Conservation (phyloP, 2,329 filamentous ascomycete genomes). For the Sphaerulina vaccinii region DNA sequence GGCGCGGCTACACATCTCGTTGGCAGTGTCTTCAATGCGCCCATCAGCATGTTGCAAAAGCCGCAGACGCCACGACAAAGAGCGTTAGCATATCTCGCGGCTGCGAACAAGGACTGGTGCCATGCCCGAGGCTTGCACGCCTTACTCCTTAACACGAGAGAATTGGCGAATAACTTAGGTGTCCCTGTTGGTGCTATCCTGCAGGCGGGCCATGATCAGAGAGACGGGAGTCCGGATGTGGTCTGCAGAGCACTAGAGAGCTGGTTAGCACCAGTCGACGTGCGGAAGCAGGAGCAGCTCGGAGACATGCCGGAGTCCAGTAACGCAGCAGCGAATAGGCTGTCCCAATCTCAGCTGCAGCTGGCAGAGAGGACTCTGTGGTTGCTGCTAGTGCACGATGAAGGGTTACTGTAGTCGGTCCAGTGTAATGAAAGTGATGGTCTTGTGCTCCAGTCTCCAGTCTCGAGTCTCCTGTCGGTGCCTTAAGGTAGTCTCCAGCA, state of each 20-base stretch:
- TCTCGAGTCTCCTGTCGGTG: too few species aligned
- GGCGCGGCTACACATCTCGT: constrained; percentile 20
- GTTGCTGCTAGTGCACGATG: constrained; percentile 14
- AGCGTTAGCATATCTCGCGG: constrained; percentile 21
- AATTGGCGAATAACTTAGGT: constrained; percentile 15
- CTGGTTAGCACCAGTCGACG: constrained; percentile 6
- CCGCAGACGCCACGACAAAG: constrained; percentile 24
- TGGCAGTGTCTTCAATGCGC: constrained; percentile 17
- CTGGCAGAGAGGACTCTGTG: constrained; percentile 17
- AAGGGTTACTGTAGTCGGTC: not conserved
- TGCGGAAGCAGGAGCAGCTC: not conserved
- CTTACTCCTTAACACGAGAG: constrained; percentile 16
- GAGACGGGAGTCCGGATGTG: constrained; percentile 1
- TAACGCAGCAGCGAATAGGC: constrained; percentile 9
- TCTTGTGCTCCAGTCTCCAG: not conserved
- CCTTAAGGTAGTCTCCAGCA: too few species aligned
- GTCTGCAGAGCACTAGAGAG: constrained; percentile 12
- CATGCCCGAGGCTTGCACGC: constrained; percentile 20
- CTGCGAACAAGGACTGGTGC: constrained; percentile 26
- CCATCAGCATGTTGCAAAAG: constrained; percentile 15
- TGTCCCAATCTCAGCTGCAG: constrained; percentile 13
- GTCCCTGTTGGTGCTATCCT: constrained; percentile 7
- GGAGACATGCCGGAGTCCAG: not conserved
- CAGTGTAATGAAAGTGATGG: too few species aligned
- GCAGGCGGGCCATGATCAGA: not conserved